These are phyloP conservation scores for Geranium brycei DNA, from an alignment of 345 rosid species.

Conservation along the genomic window DNA sequence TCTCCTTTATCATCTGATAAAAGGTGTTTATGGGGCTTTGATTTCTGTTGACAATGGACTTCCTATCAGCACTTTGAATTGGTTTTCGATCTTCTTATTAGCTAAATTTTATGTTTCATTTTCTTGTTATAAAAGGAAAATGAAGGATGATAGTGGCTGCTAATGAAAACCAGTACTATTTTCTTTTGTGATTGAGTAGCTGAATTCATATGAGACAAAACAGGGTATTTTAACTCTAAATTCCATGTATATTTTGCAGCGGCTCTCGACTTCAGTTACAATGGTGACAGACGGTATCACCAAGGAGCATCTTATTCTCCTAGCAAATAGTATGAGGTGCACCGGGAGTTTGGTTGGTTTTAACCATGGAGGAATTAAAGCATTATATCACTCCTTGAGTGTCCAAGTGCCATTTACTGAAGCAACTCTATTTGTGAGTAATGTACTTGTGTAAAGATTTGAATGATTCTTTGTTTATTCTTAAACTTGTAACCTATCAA, in stretches of 20 bases:
- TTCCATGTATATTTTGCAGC: conserved; percentile 36
- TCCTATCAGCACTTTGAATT: neutral
- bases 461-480: neutral
- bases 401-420: conserved; percentile 90
- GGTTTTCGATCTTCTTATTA: neutral
- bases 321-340: conserved; percentile 83
- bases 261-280: conserved; percentile 69
- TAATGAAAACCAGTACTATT: neutral
- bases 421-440: conserved; percentile 74
- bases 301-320: conserved; percentile 76
- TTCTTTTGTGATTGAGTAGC: neutral
- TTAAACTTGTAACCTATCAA: neutral
- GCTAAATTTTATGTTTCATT: too few species aligned
- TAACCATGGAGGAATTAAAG: conserved; percentile 73
- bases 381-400: conserved; percentile 55
- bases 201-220: neutral
- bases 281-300: conserved; percentile 78
- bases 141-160: neutral
- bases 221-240: neutral
- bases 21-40: neutral
- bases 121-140: neutral
- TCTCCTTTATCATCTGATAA: too few species aligned
- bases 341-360: conserved; percentile 81
- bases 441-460: neutral
- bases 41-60: neutral